Conservation (phyloP, 2,329 filamentous ascomycete species). For the Lasiodiplodia sp. region DNA sequence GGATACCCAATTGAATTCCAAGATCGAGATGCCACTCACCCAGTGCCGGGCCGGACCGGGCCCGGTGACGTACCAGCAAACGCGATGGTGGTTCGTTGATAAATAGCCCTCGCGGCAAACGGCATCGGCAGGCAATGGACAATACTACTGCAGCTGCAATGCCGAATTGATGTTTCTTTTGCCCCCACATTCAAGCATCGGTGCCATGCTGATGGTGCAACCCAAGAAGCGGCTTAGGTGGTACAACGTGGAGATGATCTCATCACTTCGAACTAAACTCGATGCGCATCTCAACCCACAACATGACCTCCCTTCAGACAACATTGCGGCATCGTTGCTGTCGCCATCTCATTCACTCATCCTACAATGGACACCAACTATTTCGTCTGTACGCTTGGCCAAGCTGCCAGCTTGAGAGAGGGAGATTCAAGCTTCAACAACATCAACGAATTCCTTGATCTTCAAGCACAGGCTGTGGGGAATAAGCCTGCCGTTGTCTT, state of each 20-base stretch:
- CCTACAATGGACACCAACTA: conserved; percentile 52
- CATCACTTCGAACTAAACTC: neutral
- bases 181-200: neutral
- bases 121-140: neutral
- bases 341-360: neutral
- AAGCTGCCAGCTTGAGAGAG: conserved; percentile 54
- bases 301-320: neutral
- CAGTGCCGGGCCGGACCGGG: neutral
- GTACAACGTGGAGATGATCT: neutral
- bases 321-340: neutral
- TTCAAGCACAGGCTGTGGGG: conserved; percentile 51
- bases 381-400: conserved; percentile 68
- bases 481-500: conserved; percentile 60
- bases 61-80: neutral
- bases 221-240: neutral
- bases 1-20: no score
- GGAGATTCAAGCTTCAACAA: conserved; percentile 36
- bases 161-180: neutral
- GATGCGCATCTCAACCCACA: neutral
- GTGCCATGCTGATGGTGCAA: neutral
- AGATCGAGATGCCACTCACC: no score
- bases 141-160: neutral
- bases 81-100: neutral
- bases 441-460: conserved; percentile 35
- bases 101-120: neutral